Evolutionary conservation across 257 asterid genomes (phyloP), one percentile per base, ranked within the genome.

Genomic region (Solanum arcanum): DNA sequence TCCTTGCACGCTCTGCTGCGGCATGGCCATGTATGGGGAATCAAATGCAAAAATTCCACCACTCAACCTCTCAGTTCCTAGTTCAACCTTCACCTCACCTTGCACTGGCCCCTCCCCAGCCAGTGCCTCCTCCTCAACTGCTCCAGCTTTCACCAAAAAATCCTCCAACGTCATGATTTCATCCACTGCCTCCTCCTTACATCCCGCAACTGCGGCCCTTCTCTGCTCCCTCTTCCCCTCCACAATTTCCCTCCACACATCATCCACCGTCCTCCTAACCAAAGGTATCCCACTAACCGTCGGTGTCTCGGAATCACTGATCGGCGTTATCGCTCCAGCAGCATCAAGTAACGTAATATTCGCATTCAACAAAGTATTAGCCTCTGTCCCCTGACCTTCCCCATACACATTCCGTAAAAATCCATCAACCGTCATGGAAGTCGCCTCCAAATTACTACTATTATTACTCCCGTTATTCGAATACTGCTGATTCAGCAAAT

Each of bases 121-220:
- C 31, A 84, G 86, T 0, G 84, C 87, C 47, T 84, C 84, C 70
- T 91, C 96, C 89, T 93, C 98, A 90, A 86, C 93, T 0, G 95
- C 98, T 56, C 94, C 98, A 1, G 96, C 96, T 89, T 92, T 92
- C 52, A 89, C 95, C 92, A 97, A 62, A 86, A 95, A 96, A 88
- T 95, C 98, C 93, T 96, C 99, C 91, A 97, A 87, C 39, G 98
- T 95, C 97, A 95, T 95, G 93, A 94, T 90, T 88, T 93, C 98
- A 90, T 94, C 94, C 88, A 87, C 89, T 12, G 83, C 84, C 90
- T 90, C 94, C 81, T 82, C 88, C 85, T 91, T 91, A 66, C 90
- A 89, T 74, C 89, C 90, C 56, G 88, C 88, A 12, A n/a, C 60
- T 87, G 60, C 68, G 33, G 74, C 46, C 83, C 35, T 41, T 47